phyloP scores from a whole-genome alignment of 2,329 filamentous ascomycete genomes.

The Aspergillus novoparasiticus region DNA sequence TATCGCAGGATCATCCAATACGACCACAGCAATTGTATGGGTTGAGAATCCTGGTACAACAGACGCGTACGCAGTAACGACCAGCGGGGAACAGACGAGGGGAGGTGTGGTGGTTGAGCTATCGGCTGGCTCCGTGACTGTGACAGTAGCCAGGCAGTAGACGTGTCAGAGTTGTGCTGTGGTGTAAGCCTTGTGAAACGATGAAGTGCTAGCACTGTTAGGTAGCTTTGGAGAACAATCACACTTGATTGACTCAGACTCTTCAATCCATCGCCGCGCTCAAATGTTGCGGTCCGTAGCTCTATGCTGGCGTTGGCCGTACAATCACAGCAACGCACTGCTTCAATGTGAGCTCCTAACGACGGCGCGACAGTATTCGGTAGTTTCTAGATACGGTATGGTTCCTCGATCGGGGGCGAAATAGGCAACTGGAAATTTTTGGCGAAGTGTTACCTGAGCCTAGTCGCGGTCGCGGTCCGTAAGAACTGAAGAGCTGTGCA shows the following conservation, averaged over 20 bases:
- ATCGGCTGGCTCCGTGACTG: neutral
- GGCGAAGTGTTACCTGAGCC: no score
- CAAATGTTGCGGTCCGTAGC: neutral
- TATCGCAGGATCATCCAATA: constrained; percentile 9
- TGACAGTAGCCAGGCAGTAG: neutral
- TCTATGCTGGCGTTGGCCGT: neutral
- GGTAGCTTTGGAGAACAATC: neutral
- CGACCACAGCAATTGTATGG: constrained; percentile 13
- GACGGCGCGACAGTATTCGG: neutral
- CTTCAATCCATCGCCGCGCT: neutral
- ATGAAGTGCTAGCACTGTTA: neutral
- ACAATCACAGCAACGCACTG: neutral
- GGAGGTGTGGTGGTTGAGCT: neutral
- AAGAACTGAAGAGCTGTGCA: no score
- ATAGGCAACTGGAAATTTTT: no score
- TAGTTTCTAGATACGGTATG: neutral
- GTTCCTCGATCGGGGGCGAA: no score
- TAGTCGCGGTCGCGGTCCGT: no score
- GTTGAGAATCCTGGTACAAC: constrained; percentile 18
- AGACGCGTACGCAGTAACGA: constrained; percentile 5
- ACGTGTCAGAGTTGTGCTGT: no score
- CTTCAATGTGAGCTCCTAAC: neutral
- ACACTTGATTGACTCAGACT: neutral
- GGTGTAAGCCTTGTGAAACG: no score
- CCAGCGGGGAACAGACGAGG: neutral